phyloP scores from a whole-genome alignment of 23 red algal species.

The Gracilariopsis chorda region DNA sequence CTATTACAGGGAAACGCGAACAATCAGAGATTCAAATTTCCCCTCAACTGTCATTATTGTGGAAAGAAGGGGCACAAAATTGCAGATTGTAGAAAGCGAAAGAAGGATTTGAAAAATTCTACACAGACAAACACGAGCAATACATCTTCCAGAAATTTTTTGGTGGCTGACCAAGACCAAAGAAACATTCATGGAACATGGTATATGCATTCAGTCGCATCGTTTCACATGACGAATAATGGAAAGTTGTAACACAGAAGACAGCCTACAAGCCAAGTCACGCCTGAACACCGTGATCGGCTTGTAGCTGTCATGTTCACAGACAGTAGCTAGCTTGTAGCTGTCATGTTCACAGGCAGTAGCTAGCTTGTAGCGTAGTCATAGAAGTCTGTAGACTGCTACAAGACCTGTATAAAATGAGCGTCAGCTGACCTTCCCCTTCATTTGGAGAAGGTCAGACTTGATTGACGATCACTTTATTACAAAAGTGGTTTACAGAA shows the following conservation, averaged over 20 bases:
- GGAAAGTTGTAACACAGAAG: no score
- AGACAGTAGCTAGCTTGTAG: no score
- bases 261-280: no score
- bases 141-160: neutral
- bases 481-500: neutral
- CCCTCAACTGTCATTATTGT: neutral
- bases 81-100: neutral
- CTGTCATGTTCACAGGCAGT: no score
- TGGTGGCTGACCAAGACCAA: neutral
- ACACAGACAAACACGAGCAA: neutral
- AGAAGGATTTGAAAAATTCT: neutral
- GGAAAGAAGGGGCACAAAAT: slow-evolving; percentile 31
- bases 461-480: no score
- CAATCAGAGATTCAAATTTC: neutral
- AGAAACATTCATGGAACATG: neutral
- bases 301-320: no score
- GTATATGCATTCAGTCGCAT: neutral
- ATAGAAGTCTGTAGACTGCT: no score
- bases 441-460: no score
- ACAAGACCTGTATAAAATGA: no score
- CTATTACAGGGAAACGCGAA: neutral
- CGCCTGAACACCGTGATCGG: no score
- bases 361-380: no score
- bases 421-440: no score
- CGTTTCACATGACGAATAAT: neutral